These are phyloP conservation scores for Pilaira anomala DNA, from an alignment of 192 early-diverging fungal species.

Conservation along the genomic window DNA sequence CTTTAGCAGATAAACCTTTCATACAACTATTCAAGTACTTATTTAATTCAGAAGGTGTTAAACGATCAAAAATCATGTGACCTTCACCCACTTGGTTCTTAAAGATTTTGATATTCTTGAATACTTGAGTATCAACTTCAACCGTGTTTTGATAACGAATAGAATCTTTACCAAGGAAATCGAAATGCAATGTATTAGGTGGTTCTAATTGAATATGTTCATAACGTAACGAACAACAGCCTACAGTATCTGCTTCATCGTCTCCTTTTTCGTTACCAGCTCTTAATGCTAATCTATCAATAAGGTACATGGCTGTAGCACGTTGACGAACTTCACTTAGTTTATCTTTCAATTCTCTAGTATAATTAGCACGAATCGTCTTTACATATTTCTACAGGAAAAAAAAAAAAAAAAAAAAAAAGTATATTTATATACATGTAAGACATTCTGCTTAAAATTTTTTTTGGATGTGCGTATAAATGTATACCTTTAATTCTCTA, in stretches of 20 bases:
- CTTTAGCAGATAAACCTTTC: slow-evolving; percentile 93
- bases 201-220: slow-evolving; percentile 86
- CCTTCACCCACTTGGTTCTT: slow-evolving; percentile 74
- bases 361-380: slow-evolving; percentile 78
- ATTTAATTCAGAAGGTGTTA: slow-evolving; percentile 79
- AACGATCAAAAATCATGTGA: slow-evolving; percentile 89
- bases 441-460: no score
- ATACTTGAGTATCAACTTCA: slow-evolving; percentile 84
- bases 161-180: slow-evolving; percentile 98
- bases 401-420: neutral
- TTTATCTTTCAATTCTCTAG: slow-evolving; percentile 73
- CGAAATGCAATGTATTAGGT: slow-evolving; percentile 85
- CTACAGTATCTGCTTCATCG: slow-evolving; percentile 98
- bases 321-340: slow-evolving; percentile 82
- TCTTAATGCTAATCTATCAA: slow-evolving; percentile 90
- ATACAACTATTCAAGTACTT: slow-evolving; percentile 85
- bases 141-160: slow-evolving; percentile 90
- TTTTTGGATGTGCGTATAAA: no score
- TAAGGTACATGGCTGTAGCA: slow-evolving; percentile 93
- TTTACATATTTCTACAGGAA: slow-evolving; percentile 59
- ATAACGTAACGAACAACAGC: slow-evolving; percentile 93
- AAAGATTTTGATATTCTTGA: slow-evolving; percentile 90
- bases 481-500: slow-evolving; percentile 54
- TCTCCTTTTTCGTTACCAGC: slow-evolving; percentile 98
- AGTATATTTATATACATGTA: neutral